A percentile compares a stretch with the other conserved stretches of the same genome.
Evolutionary conservation across 225 moss, liverwort and hornwort species (phyloP).

Genomic region (Sphagnum tenellum): DNA sequence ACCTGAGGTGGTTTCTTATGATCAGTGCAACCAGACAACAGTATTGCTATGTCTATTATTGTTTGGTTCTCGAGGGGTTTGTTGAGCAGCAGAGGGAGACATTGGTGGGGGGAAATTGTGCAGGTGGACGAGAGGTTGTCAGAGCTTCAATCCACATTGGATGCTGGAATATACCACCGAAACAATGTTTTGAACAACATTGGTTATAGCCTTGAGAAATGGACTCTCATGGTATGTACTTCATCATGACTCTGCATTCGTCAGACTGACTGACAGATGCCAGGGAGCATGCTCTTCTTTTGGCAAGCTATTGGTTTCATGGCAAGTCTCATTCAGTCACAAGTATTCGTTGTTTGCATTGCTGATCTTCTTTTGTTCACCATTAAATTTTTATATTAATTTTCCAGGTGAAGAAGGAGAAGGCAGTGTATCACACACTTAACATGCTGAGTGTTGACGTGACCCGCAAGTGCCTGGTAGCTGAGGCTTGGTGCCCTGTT

Average conservation of each 20-base stretch:
- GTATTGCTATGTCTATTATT: too few species aligned
- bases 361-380: too few species aligned
- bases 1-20: too few species aligned
- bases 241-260: too few species aligned
- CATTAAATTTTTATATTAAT: neutral
- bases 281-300: too few species aligned
- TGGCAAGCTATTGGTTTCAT: too few species aligned
- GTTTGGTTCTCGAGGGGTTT: too few species aligned
- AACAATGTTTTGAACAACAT: conserved; percentile 64
- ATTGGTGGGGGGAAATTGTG: neutral
- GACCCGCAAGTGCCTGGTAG: conserved; percentile 93
- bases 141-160: conserved; percentile 68
- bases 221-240: conserved; percentile 52
- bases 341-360: too few species aligned
- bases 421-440: conserved; percentile 90
- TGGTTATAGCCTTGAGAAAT: conserved; percentile 69
- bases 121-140: conserved; percentile 65
- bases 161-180: conserved; percentile 65
- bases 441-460: conserved; percentile 97
- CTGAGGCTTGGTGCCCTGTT: conserved; percentile 97
- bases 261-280: too few species aligned
- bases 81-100: too few species aligned
- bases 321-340: too few species aligned
- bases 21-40: too few species aligned
- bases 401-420: conserved; percentile 81